Base-by-base conservation (phyloP, 2,329 filamentous ascomycete genomes). In the Phoma sp. region DNA sequence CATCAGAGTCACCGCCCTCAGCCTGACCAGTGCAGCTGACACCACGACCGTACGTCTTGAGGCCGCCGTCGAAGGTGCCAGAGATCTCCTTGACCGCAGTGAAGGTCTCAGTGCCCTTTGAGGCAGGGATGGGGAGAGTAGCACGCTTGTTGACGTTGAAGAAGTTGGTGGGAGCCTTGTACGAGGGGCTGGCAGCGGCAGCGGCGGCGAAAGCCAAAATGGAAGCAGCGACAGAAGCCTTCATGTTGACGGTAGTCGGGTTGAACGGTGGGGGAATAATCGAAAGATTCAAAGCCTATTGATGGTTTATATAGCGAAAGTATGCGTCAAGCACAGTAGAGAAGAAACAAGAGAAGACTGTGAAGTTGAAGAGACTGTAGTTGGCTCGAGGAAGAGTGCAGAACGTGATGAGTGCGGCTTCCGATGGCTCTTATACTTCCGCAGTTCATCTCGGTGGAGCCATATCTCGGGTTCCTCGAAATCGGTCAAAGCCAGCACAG, bases 1-100 rank as follows among this genome's bases (percentile, higher is more conserved):
- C 78, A 37, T 80, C 79, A 0, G 68, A 60, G 46, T 76, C 70
- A 40, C 68, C 75, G 39, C 77, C 77, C 59, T 80, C 78, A 11
- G 66, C 61, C 39, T 80, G 75, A 28, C 66, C 73, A 10, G 61
- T 71, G 66, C 78, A 81, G 25, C 37, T 56, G 26, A 61, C 59
- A 42, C 64, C 64, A 45, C 65, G 64, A 48, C 59, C 65, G 40
- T 61, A 68, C 26, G 55, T 59, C 59, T 65, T 62, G 28, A 65
- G 50, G 28, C 62, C 64, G 49, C 64, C 64, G 36, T 67, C 65
- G 47, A 65, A 67, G 25, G 49, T 43, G 47, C 59, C 65, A n/a
- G 47, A 49, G 33, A 68, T 39, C 29, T 33, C 14, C 56, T 61
- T 59, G 29, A 59, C 2, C 42, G 34, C 52, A 11, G 18, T 55